A percentile compares a stretch with the other conserved stretches of the same genome.
phyloP scores from a whole-genome alignment of 805 yeast genomes.

The Nakazawaea wickerhamii region DNA sequence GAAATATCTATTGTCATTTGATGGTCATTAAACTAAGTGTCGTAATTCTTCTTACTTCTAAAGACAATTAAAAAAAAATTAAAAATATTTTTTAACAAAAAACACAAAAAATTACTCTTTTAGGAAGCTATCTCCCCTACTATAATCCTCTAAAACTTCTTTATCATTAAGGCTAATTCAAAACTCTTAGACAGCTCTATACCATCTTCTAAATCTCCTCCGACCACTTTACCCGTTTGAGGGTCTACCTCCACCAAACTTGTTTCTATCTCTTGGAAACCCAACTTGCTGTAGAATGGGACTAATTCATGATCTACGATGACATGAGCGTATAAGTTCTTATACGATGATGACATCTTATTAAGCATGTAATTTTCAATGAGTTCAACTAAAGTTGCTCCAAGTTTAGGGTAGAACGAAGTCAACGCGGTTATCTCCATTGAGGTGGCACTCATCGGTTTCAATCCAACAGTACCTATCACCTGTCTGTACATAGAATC shows the following conservation, averaged over 20 bases:
- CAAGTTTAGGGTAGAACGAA: slow-evolving; percentile 40
- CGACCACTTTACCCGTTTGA: slow-evolving; percentile 17
- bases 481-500: slow-evolving; percentile 17
- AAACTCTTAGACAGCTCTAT: slow-evolving; percentile 35
- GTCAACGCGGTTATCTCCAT: slow-evolving; percentile 48
- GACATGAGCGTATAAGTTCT: slow-evolving; percentile 32
- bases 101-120: not conserved
- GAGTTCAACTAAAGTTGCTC: slow-evolving; percentile 22
- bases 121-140: not conserved
- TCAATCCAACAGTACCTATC: slow-evolving; percentile 32
- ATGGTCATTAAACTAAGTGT: not conserved
- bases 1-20: not conserved
- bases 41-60: too few species aligned
- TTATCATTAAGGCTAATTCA: slow-evolving; percentile 32
- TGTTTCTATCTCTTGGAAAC: slow-evolving; percentile 27
- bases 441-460: slow-evolving; percentile 20
- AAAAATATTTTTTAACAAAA: not conserved
- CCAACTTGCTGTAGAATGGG: slow-evolving; percentile 38
- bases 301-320: slow-evolving; percentile 46
- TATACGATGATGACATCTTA: slow-evolving; percentile 17
- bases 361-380: slow-evolving; percentile 11
- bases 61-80: not conserved
- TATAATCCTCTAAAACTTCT: slow-evolving; percentile 15
- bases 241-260: slow-evolving; percentile 22
- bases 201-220: slow-evolving; percentile 30